Base-by-base conservation (phyloP, 179 eudicot species). In the Camellia oleifera region DNA sequence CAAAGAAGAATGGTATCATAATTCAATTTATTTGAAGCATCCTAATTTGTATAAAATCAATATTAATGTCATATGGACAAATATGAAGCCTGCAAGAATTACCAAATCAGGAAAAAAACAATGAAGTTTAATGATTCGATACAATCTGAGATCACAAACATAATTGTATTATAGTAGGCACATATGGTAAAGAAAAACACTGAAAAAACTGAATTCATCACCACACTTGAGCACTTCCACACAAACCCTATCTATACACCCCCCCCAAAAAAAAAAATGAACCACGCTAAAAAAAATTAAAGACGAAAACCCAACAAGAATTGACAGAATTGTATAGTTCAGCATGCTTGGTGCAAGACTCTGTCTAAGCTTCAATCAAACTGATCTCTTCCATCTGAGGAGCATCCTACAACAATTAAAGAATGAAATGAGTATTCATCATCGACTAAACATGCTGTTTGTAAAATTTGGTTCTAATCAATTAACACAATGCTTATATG, bases 331-430 rank as follows among this genome's bases (percentile, higher is more conserved):
- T 75, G 53, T 46, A 52, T 45, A 60, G 65, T 81, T 74, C 77
- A 67, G 76, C 82, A 81, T 40, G 20, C n/a, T 77, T 76, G 80
- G 32, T 61, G 64, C 72, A 63, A 15, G 54, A 23, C 66, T 77
- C 45, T 40, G 15, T 65, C 76, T 83, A 83, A 26, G 18, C 92
- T 78, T 86, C 86, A 3, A 75, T 62, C 65, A 69, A 77, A 17
- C 81, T 78, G 60, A 83, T 84, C 86, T 88, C 91, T 78, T 77
- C 90, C 80, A 75, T 64, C 79, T 62, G 66, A 75, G 82, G 70
- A 79, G 83, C 90, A 74, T 86, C 91, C 95, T 91, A 84, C 81
- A 77, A 56, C 58, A 77, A 6, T 69, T 62, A 23, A 69, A n/a
- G 56, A 57, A 70, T 42, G 52, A 74, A 56, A 77, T 4, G 17